A percentile compares a stretch with the other conserved stretches of the same genome.
Evolutionary conservation across 352 stramenopile species (phyloP).

Genomic region (Chrysophaeum taylorii): DNA sequence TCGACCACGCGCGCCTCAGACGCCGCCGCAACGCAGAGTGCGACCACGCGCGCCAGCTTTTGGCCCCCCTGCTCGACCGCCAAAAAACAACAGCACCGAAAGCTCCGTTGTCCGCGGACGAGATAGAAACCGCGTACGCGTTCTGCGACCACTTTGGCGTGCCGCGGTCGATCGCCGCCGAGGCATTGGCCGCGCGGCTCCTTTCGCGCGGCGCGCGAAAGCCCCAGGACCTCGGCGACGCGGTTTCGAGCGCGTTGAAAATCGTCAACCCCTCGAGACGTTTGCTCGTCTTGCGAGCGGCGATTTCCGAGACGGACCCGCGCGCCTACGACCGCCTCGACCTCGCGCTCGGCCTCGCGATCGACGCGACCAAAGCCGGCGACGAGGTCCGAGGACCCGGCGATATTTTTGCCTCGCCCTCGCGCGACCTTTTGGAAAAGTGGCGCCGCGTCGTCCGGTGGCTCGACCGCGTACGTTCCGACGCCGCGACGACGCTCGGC

Average conservation of each 20-base stretch:
- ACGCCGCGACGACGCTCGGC: not conserved
- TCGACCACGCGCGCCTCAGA: conserved; percentile 3
- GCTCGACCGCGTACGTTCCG: not conserved
- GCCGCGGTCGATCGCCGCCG: not conserved
- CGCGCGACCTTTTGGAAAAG: not conserved
- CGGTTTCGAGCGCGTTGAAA: too few species aligned
- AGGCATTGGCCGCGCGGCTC: not conserved
- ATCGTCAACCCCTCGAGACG: too few species aligned
- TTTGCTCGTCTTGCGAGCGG: too few species aligned
- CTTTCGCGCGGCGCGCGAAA: too few species aligned
- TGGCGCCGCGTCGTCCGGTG: not conserved
- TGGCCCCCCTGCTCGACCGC: not conserved
- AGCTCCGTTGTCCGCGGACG: too few species aligned
- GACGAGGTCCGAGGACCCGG: not conserved
- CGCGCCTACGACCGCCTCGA: conserved; percentile 1
- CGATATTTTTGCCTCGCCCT: not conserved
- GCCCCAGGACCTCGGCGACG: too few species aligned
- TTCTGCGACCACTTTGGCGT: not conserved
- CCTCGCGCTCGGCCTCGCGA: not conserved
- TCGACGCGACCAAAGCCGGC: not conserved
- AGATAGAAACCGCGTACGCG: not conserved
- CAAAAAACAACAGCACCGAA: too few species aligned
- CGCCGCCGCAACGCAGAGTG: not conserved
- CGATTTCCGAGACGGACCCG: not conserved
- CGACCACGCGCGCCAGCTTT: not conserved